A percentile compares a stretch with the other conserved stretches of the same genome.
phyloP scores from a whole-genome alignment of 1,284 basidiomycete species.

The Cutaneotrichosporon sp. region DNA sequence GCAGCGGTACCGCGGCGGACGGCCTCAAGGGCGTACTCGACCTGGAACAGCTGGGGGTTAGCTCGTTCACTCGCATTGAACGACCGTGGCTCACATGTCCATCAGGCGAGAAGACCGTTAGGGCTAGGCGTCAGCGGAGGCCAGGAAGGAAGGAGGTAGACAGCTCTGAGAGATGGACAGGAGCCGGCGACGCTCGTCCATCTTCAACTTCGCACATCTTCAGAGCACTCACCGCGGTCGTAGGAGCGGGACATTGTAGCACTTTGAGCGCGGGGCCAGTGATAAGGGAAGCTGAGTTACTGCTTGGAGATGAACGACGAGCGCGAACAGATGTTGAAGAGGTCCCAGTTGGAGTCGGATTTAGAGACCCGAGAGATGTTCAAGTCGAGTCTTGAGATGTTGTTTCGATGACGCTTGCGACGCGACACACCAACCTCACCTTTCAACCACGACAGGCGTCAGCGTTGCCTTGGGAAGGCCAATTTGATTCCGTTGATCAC shows the following conservation, averaged over 20 bases:
- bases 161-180: neutral
- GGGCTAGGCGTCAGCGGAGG: slow-evolving; percentile 42
- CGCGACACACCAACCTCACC: neutral
- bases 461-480: neutral
- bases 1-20: slow-evolving; percentile 97
- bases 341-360: too few relatives aligned
- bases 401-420: slow-evolving; percentile 1
- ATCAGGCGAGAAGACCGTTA: slow-evolving; percentile 92
- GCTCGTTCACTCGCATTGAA: neutral
- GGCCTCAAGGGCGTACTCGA: slow-evolving; percentile 97
- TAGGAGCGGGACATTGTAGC: slow-evolving; percentile 50
- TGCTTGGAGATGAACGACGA: too few relatives aligned
- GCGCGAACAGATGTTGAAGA: too few relatives aligned
- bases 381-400: neutral
- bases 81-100: slow-evolving; percentile 59
- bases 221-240: slow-evolving; percentile 45
- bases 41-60: slow-evolving; percentile 51
- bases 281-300: too few relatives aligned
- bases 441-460: neutral
- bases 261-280: too few relatives aligned
- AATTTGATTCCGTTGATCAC: neutral
- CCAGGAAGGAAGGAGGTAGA: neutral
- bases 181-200: neutral
- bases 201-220: neutral
- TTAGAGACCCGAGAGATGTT: neutral